Conservation (phyloP, 192 early-diverging fungal species). For the Oehlia diaphana region DNA sequence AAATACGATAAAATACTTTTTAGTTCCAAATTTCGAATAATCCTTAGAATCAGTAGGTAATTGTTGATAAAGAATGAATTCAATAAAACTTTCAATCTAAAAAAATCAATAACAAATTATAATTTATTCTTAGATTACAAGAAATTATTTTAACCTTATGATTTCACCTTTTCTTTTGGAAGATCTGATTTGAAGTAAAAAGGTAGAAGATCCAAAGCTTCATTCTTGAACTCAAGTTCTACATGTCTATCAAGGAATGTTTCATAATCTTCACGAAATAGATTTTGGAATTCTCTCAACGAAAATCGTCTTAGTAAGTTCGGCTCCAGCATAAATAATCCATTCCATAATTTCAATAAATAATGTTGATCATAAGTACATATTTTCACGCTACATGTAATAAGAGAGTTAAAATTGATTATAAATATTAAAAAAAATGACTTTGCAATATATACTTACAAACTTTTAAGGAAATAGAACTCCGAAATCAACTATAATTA, state of each 20-base stretch:
- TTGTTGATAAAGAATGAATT: background rate
- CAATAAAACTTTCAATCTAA: background rate
- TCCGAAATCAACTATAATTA: background rate
- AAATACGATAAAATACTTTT: background rate
- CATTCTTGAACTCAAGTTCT: constrained; percentile 41
- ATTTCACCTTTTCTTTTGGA: constrained; percentile 30
- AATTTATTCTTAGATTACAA: background rate
- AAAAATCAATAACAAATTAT: background rate
- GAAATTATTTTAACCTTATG: background rate
- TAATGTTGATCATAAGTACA: constrained; percentile 21
- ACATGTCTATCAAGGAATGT: constrained; percentile 37
- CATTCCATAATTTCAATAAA: constrained; percentile 48
- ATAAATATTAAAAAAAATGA: background rate
- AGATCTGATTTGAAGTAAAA: constrained; percentile 41
- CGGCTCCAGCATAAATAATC: constrained; percentile 48
- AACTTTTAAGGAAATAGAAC: background rate
- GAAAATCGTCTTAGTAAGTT: constrained; percentile 38
- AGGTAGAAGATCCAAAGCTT: constrained; percentile 50
- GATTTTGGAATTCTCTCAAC: constrained; percentile 33
- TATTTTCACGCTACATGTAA: background rate
- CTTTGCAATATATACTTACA: background rate
- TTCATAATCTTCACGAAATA: constrained; percentile 42
- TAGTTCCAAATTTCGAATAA: background rate
- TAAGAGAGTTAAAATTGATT: background rate
- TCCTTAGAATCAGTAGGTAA: background rate